Percentiles rank a stretch among this genome's conserved stretches.
phyloP scores from a whole-genome alignment of 768 basidiomycete genomes.

The Mycena indigotica region DNA sequence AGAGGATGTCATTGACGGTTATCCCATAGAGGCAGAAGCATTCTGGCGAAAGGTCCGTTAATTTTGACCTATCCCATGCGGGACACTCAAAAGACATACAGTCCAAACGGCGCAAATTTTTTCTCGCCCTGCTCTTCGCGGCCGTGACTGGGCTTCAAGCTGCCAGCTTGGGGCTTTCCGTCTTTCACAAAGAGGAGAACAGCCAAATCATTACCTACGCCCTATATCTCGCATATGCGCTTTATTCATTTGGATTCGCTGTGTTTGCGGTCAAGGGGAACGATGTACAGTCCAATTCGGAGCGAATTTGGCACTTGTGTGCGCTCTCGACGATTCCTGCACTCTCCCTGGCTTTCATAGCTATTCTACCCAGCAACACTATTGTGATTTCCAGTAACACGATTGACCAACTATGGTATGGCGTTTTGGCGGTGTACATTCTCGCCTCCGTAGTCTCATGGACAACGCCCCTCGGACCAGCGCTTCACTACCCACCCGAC shows the following conservation, averaged over 20 bases:
- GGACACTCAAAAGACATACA: constrained; percentile 25
- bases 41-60: constrained; percentile 62
- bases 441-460: constrained; percentile 41
- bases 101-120: constrained; percentile 63
- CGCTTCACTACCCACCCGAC: constrained; percentile 72
- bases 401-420: constrained; percentile 50
- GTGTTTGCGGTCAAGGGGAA: constrained; percentile 53
- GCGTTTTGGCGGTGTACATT: constrained; percentile 51
- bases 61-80: background rate
- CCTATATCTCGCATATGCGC: constrained; percentile 54
- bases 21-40: constrained; percentile 57
- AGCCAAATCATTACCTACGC: constrained; percentile 39
- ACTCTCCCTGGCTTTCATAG: constrained; percentile 44
- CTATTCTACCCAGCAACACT: constrained; percentile 59
- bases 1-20: constrained; percentile 69
- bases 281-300: constrained; percentile 42
- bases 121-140: constrained; percentile 48
- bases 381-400: constrained; percentile 27
- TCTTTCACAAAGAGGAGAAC: constrained; percentile 32
- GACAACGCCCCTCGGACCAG: constrained; percentile 75
- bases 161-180: constrained; percentile 57
- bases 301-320: constrained; percentile 64
- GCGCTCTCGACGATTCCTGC: constrained; percentile 53
- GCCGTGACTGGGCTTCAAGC: constrained; percentile 53
- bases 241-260: constrained; percentile 61